Percentiles rank a stretch among this genome's conserved stretches.
These are phyloP conservation scores for Cryptococcus sp. DNA, from an alignment of 1,284 basidiomycete genomes.

Conservation along the genomic window DNA sequence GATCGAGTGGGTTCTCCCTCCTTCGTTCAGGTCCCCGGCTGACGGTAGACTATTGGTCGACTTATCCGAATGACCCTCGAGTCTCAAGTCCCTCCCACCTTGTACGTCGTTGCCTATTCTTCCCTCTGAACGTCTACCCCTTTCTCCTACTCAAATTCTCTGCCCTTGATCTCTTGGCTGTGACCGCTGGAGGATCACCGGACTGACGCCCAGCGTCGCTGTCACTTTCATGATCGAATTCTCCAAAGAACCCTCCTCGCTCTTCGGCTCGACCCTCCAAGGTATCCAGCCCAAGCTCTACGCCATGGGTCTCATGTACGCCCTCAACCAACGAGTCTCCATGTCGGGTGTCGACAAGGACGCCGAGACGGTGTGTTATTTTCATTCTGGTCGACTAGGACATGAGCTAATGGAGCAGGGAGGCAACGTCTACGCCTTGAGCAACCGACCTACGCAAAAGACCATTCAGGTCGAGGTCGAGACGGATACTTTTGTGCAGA, in stretches of 20 bases:
- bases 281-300: constrained; percentile 27
- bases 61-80: constrained; percentile 28
- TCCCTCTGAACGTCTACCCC: not conserved
- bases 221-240: constrained; percentile 20
- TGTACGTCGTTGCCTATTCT: constrained; percentile 4
- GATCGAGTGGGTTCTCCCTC: constrained; percentile 14
- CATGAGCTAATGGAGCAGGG: not conserved
- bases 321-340: constrained; percentile 21
- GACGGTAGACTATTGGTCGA: constrained; percentile 15
- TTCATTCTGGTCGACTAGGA: not conserved
- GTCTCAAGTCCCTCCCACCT: constrained; percentile 22
- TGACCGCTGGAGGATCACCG: too few relatives aligned
- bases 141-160: not conserved
- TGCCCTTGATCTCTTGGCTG: too few relatives aligned
- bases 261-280: constrained; percentile 19
- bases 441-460: constrained; percentile 5
- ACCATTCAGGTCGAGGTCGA: constrained; percentile 25
- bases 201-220: constrained; percentile 8
- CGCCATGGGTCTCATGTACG: constrained; percentile 24
- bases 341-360: constrained; percentile 5
- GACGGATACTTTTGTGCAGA: constrained; percentile 18
- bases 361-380: constrained; percentile 2
- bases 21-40: not conserved
- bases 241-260: constrained; percentile 12
- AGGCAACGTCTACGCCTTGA: constrained; percentile 15